phyloP scores from a whole-genome alignment of 345 rosid species.

The Gossypium herbaceum region DNA sequence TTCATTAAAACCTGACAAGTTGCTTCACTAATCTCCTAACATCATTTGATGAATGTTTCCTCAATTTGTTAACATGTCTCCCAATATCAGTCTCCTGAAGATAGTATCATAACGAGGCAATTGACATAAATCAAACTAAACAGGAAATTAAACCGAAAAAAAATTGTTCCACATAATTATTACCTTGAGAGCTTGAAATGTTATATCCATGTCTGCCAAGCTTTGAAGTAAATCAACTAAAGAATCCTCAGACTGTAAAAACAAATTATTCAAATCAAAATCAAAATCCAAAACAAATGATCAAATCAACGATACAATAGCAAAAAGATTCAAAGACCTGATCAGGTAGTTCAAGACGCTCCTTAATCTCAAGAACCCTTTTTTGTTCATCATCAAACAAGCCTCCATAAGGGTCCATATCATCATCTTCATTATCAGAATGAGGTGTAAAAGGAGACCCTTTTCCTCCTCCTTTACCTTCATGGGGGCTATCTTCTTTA shows the following conservation, averaged over 20 bases:
- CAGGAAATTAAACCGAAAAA: neutral
- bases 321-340: conserved; percentile 46
- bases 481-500: conserved; percentile 33
- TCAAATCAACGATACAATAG: conserved; percentile 12
- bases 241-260: conserved; percentile 78
- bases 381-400: conserved; percentile 94
- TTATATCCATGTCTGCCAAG: conserved; percentile 92
- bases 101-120: conserved; percentile 21
- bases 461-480: conserved; percentile 36
- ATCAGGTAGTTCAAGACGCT: conserved; percentile 79
- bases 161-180: conserved; percentile 19
- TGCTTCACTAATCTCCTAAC: conserved; percentile 60
- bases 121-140: conserved; percentile 1
- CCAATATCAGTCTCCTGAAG: conserved; percentile 73
- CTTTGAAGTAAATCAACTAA: conserved; percentile 88
- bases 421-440: conserved; percentile 55
- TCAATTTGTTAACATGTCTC: conserved; percentile 54
- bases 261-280: conserved; percentile 1
- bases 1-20: conserved; percentile 21
- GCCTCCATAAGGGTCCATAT: conserved; percentile 74
- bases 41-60: conserved; percentile 56
- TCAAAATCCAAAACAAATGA: conserved; percentile 13
- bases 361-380: conserved; percentile 75
- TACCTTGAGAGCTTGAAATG: conserved; percentile 90
- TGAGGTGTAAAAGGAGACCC: conserved; percentile 45